Conservation (phyloP, 352 stramenopile genomes). For the Pythium myriotylum region DNA sequence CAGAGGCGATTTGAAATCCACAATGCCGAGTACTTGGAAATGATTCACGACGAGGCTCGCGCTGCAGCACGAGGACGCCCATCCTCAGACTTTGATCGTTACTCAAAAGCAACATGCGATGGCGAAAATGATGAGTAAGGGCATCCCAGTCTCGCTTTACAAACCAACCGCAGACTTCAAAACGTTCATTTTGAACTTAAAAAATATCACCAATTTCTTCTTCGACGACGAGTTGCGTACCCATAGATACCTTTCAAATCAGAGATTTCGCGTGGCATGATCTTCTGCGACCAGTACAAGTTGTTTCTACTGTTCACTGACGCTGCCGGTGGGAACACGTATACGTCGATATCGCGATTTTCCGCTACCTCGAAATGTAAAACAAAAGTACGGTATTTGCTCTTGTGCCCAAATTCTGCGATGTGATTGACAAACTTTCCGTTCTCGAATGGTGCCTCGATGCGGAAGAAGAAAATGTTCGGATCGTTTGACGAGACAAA, state of each 20-base stretch:
- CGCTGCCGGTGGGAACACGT: constrained; percentile 66
- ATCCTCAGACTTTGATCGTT: constrained; percentile 24
- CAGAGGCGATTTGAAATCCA: constrained; percentile 86
- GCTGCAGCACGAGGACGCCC: constrained; percentile 3
- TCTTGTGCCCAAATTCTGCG: constrained; percentile 74
- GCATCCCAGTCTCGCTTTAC: background rate
- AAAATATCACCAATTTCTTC: background rate
- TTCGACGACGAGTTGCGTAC: constrained; percentile 49
- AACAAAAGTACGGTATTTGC: constrained; percentile 41
- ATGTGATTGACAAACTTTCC: constrained; percentile 75
- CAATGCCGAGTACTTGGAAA: constrained; percentile 87
- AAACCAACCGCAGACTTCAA: no score
- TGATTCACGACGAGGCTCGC: constrained; percentile 63
- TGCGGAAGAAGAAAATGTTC: constrained; percentile 51
- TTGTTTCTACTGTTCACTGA: constrained; percentile 82
- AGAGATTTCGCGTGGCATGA: constrained; percentile 42
- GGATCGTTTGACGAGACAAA: constrained; percentile 48
- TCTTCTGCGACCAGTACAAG: constrained; percentile 63
- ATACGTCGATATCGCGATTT: constrained; percentile 50
- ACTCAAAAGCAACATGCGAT: constrained; percentile 25
- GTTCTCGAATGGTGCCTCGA: constrained; percentile 70
- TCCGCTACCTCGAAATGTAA: constrained; percentile 48
- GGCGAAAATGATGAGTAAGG: constrained; percentile 41
- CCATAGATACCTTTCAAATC: constrained; percentile 69
- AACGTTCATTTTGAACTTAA: no score